phyloP scores from a whole-genome alignment of 2,329 filamentous ascomycete species.

The Colletotrichum tofieldiae region DNA sequence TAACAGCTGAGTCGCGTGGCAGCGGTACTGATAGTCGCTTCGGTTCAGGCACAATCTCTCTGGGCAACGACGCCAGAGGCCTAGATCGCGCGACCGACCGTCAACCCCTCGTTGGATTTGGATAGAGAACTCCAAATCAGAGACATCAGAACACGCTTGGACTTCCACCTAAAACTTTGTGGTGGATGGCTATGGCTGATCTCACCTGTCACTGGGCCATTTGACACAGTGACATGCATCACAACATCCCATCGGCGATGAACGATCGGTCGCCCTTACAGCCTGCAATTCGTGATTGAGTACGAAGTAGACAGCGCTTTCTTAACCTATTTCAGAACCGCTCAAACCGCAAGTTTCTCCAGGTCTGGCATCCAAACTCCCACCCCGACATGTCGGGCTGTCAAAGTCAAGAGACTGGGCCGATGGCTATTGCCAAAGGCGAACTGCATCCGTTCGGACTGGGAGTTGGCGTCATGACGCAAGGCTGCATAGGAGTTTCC shows the following conservation, averaged over 20 bases:
- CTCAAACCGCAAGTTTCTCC: slow-evolving; percentile 5
- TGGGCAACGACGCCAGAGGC: background rate
- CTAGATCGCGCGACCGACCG: slow-evolving; percentile 17
- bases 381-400: background rate
- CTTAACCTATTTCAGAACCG: background rate
- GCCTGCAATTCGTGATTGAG: slow-evolving; percentile 17
- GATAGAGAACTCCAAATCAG: slow-evolving; percentile 18
- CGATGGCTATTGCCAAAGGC: slow-evolving; percentile 11
- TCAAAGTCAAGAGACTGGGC: background rate
- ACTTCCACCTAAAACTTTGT: slow-evolving; percentile 9
- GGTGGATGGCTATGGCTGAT: slow-evolving; percentile 1
- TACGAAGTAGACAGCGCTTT: slow-evolving; percentile 12
- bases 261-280: slow-evolving; percentile 22
- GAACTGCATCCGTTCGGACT: slow-evolving; percentile 14
- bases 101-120: slow-evolving; percentile 8
- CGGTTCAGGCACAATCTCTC: slow-evolving; percentile 19
- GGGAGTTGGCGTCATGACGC: slow-evolving; percentile 24
- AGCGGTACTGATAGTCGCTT: slow-evolving; percentile 7
- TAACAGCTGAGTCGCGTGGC: slow-evolving; percentile 29
- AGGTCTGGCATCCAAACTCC: background rate
- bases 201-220: slow-evolving; percentile 21
- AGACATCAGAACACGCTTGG: slow-evolving; percentile 9
- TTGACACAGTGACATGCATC: slow-evolving; percentile 4
- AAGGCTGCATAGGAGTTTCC: slow-evolving; percentile 24
- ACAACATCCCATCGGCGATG: slow-evolving; percentile 24